Evolutionary conservation across 1,139 yeast genomes (phyloP).

Genomic region (Saccharomyces hybrid): DNA sequence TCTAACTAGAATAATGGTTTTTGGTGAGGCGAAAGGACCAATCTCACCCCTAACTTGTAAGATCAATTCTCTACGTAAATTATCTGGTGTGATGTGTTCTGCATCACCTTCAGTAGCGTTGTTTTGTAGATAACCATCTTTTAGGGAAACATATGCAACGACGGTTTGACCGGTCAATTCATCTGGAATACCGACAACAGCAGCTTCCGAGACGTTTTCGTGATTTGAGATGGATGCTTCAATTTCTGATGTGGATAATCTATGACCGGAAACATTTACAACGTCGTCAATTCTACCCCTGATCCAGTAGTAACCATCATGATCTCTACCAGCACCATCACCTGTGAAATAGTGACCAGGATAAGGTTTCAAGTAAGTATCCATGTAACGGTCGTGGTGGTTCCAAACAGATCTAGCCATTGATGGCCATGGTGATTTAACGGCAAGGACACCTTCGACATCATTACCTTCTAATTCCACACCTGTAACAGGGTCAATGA

Average conservation of each 20-base stretch:
- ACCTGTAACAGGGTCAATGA: constrained; percentile 90
- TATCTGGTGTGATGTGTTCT: constrained; percentile 40
- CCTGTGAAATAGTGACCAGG: constrained; percentile 97
- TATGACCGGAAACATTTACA: constrained; percentile 95
- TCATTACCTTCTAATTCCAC: constrained; percentile 78
- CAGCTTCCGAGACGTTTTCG: constrained; percentile 78
- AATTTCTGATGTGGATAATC: constrained; percentile 94
- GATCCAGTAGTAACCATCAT: constrained; percentile 97
- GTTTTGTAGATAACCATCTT: constrained; percentile 42
- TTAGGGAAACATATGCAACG: constrained; percentile 80
- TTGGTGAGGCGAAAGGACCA: constrained; percentile 99
- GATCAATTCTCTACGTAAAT: constrained; percentile 67
- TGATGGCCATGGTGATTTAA: constrained; percentile 91
- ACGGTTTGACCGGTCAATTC: constrained; percentile 98
- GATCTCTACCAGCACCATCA: constrained; percentile 97
- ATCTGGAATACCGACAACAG: constrained; percentile 91
- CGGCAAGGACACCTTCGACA: constrained; percentile 92
- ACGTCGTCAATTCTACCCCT: constrained; percentile 99
- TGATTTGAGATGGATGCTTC: constrained; percentile 87
- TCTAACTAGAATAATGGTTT: constrained; percentile 73
- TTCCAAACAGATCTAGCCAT: constrained; percentile 96
- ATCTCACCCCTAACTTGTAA: constrained; percentile 87
- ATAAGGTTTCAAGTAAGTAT: constrained; percentile 90
- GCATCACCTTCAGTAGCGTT: constrained; percentile 40
- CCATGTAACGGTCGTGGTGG: constrained; percentile 83